Conservation (phyloP, 1,284 basidiomycete species). For the Pholiota adiposa region DNA sequence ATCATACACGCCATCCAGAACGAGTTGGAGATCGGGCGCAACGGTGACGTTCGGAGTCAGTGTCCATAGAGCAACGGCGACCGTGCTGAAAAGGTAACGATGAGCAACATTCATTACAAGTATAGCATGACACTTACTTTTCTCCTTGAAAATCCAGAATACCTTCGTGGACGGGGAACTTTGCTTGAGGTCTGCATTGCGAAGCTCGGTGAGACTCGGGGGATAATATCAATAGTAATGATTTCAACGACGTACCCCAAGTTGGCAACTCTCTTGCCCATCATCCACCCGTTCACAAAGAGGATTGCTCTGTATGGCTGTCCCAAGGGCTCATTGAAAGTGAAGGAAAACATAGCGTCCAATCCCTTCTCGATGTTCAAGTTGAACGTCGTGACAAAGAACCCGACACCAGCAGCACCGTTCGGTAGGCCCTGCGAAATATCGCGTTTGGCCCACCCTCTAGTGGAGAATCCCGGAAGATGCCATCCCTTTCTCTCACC, state of each 20-base stretch:
- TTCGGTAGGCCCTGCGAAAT: slow-evolving; percentile 61
- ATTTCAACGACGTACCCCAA: slow-evolving; percentile 54
- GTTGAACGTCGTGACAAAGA: slow-evolving; percentile 76
- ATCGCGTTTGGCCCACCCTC: slow-evolving; percentile 58
- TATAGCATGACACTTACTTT: slow-evolving; percentile 55
- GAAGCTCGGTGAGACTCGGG: background rate
- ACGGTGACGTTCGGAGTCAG: slow-evolving; percentile 54
- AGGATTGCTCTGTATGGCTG: slow-evolving; percentile 73
- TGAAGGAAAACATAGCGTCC: slow-evolving; percentile 72
- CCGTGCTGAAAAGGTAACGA: slow-evolving; percentile 50
- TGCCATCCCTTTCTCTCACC: slow-evolving; percentile 85
- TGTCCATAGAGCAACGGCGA: slow-evolving; percentile 73
- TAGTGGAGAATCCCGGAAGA: slow-evolving; percentile 72
- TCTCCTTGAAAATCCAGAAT: slow-evolving; percentile 71
- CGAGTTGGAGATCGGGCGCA: slow-evolving; percentile 56
- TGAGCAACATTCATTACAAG: background rate
- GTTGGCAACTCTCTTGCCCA: slow-evolving; percentile 76
- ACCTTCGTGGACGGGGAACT: slow-evolving; percentile 80
- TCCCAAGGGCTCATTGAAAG: slow-evolving; percentile 57
- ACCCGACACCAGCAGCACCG: slow-evolving; percentile 67
- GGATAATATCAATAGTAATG: background rate
- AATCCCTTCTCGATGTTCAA: slow-evolving; percentile 60
- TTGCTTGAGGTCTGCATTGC: slow-evolving; percentile 62
- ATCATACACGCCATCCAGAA: slow-evolving; percentile 60
- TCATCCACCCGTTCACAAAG: slow-evolving; percentile 88